Conservation (phyloP, 352 stramenopile species). For the Phytophthora agathidicida region DNA sequence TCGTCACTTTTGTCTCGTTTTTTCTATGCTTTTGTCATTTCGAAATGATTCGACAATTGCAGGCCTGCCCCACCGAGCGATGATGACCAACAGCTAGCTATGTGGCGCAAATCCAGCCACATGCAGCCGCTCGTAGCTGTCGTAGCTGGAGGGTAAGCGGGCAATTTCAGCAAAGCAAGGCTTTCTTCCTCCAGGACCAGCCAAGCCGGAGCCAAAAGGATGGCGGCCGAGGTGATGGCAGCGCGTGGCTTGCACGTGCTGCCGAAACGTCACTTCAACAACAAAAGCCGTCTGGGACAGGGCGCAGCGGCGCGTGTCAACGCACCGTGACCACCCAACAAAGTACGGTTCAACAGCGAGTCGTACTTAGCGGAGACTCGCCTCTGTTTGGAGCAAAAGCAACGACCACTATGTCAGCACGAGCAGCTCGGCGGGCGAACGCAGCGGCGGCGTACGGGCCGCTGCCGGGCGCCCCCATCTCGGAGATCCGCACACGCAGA, state of each 20-base stretch:
- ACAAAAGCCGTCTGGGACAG: constrained; percentile 15
- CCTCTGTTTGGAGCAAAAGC: no score
- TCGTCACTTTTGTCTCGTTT: constrained; percentile 17
- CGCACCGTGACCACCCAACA: neutral
- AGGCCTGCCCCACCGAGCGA: no score
- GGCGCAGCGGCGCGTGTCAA: constrained; percentile 2
- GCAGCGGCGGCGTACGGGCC: constrained; percentile 39
- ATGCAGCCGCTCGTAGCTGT: no score
- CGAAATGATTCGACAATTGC: no score
- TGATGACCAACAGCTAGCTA: no score
- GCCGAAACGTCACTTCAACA: constrained; percentile 22
- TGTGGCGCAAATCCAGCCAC: no score
- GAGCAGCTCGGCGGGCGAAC: constrained; percentile 42
- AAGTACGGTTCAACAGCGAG: constrained; percentile 13
- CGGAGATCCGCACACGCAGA: constrained; percentile 75
- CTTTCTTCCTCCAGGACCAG: no score
- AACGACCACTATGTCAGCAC: constrained; percentile 52
- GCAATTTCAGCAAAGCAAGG: no score
- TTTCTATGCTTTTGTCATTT: constrained; percentile 15
- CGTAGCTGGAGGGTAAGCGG: no score
- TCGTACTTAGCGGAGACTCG: neutral
- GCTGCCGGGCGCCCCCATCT: constrained; percentile 51
- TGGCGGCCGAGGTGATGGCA: neutral
- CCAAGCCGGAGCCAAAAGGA: no score
- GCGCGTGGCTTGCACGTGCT: neutral